Evolutionary conservation across 371 early-diverging fungal genomes (phyloP), one percentile per base, ranked within the genome.

Genomic region (Mortierella sp.): DNA sequence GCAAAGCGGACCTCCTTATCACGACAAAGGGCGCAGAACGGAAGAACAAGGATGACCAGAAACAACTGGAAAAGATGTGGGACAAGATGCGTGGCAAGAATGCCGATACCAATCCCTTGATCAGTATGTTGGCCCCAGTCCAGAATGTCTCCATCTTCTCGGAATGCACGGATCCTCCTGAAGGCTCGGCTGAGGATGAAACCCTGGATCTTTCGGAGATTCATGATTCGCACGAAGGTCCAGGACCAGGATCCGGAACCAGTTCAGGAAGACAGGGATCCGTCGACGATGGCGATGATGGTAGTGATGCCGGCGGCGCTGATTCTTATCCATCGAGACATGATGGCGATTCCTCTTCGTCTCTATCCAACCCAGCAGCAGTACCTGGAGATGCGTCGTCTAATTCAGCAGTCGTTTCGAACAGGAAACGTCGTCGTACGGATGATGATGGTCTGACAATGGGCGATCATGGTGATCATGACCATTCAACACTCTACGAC

Each of bases 41-140:
- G 2, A 89, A 89, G 54, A 88, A 88, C 60, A 89, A 89, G 68
- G 90, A 89, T 51, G 88, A 89, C 64, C 85, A 85, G 31, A 86
- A 85, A 43, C 90, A 89, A 60, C 74, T 87, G 37, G 82, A 85
- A 46, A 85, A 85, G 57, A 79, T 83, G 68, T 72, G 82, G 77
- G 85, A 86, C 56, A 86, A 85, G 54, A 79, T 85, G 80, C 77
- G 82, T 31, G 83, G 84, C 57, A 79, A 79, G 45, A 60, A 63
- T 21, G 68, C 48, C 21, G 80, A 72, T 34, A 68, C 62, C 4
- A 62, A 70, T 25, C 71, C 71, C 3, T 41, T 74, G 22, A 45
- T 61, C 28, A 57, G 39, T 25, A 71, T 76, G 65, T 57, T 71
- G 56, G 79, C 72, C 9, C 74, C 80, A 12, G 73, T 64, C 37